A percentile compares a stretch with the other conserved stretches of the same genome.
Conservation (phyloP, 140 eudicot species). For the Bidens hawaiensis region DNA sequence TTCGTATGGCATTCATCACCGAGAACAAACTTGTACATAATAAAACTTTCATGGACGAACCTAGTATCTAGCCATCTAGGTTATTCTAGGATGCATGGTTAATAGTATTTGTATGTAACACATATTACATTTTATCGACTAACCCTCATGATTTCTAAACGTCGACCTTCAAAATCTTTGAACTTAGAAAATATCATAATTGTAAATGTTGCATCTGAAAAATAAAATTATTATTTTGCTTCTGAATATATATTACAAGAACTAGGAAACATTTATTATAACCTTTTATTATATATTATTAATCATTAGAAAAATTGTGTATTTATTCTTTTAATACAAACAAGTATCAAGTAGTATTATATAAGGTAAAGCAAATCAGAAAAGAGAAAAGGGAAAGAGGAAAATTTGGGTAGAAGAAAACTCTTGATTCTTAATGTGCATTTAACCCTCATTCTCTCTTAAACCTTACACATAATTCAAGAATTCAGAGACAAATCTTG, state of each 20-base stretch:
- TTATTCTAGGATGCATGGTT: too few relatives aligned
- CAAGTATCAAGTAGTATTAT: not conserved
- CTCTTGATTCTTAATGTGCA: slow-evolving; percentile 52
- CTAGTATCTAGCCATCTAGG: too few relatives aligned
- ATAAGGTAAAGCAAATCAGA: slow-evolving; percentile 19
- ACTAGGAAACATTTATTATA: not conserved
- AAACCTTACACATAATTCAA: slow-evolving; percentile 8
- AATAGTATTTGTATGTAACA: too few relatives aligned
- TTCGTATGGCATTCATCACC: not conserved
- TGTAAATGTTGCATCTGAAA: too few relatives aligned
- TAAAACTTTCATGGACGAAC: too few relatives aligned
- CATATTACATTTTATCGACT: too few relatives aligned
- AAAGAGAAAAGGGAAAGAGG: slow-evolving; percentile 26
- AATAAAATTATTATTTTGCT: not conserved
- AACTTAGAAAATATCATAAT: too few relatives aligned
- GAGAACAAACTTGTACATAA: not conserved
- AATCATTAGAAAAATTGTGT: not conserved
- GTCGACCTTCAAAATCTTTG: too few relatives aligned
- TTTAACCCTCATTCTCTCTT: slow-evolving; percentile 15
- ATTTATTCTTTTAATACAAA: not conserved
- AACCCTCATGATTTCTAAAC: too few relatives aligned
- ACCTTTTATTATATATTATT: not conserved
- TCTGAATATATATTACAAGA: not conserved
- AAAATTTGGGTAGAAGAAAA: slow-evolving; percentile 52
- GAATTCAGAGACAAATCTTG: slow-evolving; percentile 13